A percentile compares a stretch with the other conserved stretches of the same genome.
phyloP scores from a whole-genome alignment of 306 rosid genomes.

The Fagus crenata region DNA sequence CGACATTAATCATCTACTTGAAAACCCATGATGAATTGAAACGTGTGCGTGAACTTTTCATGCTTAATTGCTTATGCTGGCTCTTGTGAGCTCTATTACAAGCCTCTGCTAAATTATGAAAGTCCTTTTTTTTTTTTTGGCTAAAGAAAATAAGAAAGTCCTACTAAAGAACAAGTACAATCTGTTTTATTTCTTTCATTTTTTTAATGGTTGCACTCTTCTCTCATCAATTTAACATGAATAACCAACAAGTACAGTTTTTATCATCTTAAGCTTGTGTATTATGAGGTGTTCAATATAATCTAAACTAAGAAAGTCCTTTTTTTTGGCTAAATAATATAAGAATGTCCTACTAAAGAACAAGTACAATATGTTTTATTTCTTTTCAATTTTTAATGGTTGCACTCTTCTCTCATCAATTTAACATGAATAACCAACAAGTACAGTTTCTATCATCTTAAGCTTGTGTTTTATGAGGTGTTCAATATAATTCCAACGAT shows the following conservation, averaged over 20 bases:
- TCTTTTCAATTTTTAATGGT: background rate
- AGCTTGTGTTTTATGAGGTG: too few species aligned
- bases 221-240: background rate
- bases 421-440: slow-evolving; percentile 10
- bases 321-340: too few species aligned
- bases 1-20: slow-evolving; percentile 27
- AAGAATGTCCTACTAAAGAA: background rate
- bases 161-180: background rate
- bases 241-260: background rate
- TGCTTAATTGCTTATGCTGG: background rate
- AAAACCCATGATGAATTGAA: background rate
- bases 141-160: too few species aligned
- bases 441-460: background rate
- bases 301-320: background rate
- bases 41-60: background rate
- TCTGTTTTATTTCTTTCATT: background rate
- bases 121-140: background rate
- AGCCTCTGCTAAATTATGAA: background rate
- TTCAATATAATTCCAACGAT: background rate
- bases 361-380: background rate
- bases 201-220: slow-evolving; percentile 7
- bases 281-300: background rate
- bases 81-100: background rate
- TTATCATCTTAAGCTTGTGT: background rate
- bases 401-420: background rate